Conservation (phyloP, 345 rosid species). For the Physaria fendleri region DNA sequence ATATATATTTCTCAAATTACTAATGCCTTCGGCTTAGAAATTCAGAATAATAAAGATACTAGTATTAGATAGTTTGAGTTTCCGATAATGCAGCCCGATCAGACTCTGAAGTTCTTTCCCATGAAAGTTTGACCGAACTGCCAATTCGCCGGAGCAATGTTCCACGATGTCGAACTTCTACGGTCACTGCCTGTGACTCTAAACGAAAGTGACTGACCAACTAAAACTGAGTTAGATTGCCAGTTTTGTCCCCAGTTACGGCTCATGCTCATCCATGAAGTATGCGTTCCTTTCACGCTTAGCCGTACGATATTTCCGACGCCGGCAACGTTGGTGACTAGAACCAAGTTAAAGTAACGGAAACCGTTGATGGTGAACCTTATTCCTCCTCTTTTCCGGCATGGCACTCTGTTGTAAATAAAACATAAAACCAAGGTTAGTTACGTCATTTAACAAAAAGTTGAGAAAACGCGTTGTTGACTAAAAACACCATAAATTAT, state of each 20-base stretch:
- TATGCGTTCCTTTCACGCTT: slow-evolving; percentile 48
- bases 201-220: slow-evolving; percentile 55
- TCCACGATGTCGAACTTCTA: slow-evolving; percentile 62
- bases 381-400: slow-evolving; percentile 58
- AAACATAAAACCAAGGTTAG: background rate
- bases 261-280: slow-evolving; percentile 54
- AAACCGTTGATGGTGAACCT: slow-evolving; percentile 58
- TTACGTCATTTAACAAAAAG: background rate
- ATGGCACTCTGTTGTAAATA: slow-evolving; percentile 43
- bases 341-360: slow-evolving; percentile 64
- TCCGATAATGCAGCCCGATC: slow-evolving; percentile 5
- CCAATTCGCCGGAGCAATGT: slow-evolving; percentile 60
- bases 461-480: slow-evolving; percentile 28
- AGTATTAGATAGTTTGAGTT: background rate
- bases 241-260: slow-evolving; percentile 73
- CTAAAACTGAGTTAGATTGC: slow-evolving; percentile 51
- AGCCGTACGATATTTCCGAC: slow-evolving; percentile 43
- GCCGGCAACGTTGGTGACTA: slow-evolving; percentile 57
- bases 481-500: background rate
- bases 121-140: slow-evolving; percentile 70
- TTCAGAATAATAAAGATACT: slow-evolving; percentile 1
- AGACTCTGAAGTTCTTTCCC: slow-evolving; percentile 64
- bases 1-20: background rate
- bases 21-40: slow-evolving; percentile 27
- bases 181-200: slow-evolving; percentile 60